Percentiles rank a stretch among this genome's conserved stretches.
Conservation (phyloP, 768 basidiomycete species). For the Boletus tomentosulus region DNA sequence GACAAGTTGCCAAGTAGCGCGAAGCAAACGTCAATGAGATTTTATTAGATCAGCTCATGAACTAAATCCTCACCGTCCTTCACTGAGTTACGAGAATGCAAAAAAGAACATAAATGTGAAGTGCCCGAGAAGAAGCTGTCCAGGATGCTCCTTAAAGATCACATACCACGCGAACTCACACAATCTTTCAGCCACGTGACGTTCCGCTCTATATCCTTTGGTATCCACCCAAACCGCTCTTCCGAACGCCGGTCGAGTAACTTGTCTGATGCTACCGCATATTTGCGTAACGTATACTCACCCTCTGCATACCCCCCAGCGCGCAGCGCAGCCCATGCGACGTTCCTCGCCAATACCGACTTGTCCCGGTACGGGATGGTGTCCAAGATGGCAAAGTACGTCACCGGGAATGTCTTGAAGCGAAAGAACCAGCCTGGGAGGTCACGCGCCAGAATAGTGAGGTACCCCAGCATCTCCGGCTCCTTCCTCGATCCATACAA, state of each 20-base stretch:
- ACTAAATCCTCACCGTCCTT: no score
- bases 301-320: conserved; percentile 26
- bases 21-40: no score
- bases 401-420: conserved; percentile 31
- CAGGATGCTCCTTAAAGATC: background rate
- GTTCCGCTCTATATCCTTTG: background rate
- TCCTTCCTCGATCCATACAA: conserved; percentile 13
- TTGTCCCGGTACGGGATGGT: conserved; percentile 13
- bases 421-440: conserved; percentile 23
- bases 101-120: no score
- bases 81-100: no score
- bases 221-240: conserved; percentile 20
- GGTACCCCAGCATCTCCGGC: conserved; percentile 6
- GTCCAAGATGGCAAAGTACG: conserved; percentile 29
- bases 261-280: conserved; percentile 15
- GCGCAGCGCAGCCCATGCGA: conserved; percentile 31
- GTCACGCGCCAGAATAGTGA: background rate
- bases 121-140: no score
- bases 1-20: no score
- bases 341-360: conserved; percentile 12
- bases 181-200: conserved; percentile 9
- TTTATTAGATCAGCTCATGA: no score
- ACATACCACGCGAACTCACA: background rate
- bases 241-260: conserved; percentile 12
- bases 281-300: conserved; percentile 12